Percentiles rank a stretch among this genome's conserved stretches.
Evolutionary conservation across 164 flowering plant species (phyloP).

Genomic region (Annona squamosa): DNA sequence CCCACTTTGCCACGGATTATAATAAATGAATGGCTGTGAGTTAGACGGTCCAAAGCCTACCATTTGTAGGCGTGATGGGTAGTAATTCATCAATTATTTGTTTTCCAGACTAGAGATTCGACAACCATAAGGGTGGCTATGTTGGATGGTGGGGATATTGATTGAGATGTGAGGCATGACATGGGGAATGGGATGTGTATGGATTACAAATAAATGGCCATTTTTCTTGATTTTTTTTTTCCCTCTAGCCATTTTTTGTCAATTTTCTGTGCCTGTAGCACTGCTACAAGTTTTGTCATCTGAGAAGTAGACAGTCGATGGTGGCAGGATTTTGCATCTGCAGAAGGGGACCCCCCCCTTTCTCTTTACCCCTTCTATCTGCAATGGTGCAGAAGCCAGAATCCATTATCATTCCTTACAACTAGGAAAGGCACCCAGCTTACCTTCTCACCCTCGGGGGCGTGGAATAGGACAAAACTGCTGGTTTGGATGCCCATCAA

Average conservation of each 20-base stretch:
- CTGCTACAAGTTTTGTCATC: constrained; percentile 48
- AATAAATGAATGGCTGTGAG: not conserved
- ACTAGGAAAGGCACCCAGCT: constrained; percentile 4
- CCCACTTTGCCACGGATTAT: not conserved
- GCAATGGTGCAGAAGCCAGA: not conserved
- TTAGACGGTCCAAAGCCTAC: not conserved
- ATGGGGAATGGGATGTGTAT: not conserved
- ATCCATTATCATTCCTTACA: constrained; percentile 19
- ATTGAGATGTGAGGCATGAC: not conserved
- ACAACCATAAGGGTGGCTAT: not conserved
- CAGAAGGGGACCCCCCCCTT: constrained; percentile 35
- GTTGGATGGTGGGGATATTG: not conserved
- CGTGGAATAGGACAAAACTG: not conserved
- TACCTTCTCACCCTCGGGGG: not conserved
- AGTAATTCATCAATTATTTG: not conserved
- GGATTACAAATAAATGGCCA: too few relatives aligned
- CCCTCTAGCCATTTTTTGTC: not conserved
- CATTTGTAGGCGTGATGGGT: not conserved
- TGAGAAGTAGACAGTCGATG: constrained; percentile 54
- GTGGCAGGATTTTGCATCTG: constrained; percentile 59
- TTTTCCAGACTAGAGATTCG: not conserved
- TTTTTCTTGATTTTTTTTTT: too few relatives aligned
- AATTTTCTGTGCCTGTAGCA: constrained; percentile 19
- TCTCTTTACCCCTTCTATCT: constrained; percentile 18
- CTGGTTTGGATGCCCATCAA: not conserved